Evolutionary conservation across 2,329 filamentous ascomycete genomes (phyloP).

Genomic region (Chlorencoelia australis): DNA sequence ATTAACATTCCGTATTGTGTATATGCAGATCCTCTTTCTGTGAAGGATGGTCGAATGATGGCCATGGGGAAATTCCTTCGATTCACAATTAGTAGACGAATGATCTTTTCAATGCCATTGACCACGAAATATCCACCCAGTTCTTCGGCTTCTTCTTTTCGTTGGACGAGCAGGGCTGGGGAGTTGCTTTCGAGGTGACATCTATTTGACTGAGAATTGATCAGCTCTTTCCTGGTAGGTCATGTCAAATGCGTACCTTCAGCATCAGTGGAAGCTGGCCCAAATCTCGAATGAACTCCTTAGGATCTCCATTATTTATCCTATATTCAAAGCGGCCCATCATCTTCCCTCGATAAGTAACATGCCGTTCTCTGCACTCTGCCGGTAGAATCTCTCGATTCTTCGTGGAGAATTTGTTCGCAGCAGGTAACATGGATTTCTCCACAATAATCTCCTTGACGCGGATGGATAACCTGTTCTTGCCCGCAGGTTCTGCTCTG

Average conservation of each 20-base stretch:
- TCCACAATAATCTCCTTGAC: conserved; percentile 76
- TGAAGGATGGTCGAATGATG: conserved; percentile 83
- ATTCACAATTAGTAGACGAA: conserved; percentile 83
- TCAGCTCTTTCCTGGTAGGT: conserved; percentile 16
- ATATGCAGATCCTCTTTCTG: conserved; percentile 76
- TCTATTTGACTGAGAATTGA: conserved; percentile 56
- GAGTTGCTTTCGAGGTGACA: conserved; percentile 85
- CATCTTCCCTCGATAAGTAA: conserved; percentile 80
- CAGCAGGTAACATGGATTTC: conserved; percentile 66
- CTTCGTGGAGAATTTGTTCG: conserved; percentile 70
- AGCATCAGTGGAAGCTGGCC: conserved; percentile 91
- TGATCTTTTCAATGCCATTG: conserved; percentile 94
- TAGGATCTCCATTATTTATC: conserved; percentile 78
- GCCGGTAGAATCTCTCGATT: conserved; percentile 82
- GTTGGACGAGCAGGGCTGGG: conserved; percentile 70
- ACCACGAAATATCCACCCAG: conserved; percentile 95
- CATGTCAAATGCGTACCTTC: conserved; percentile 44
- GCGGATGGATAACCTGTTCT: conserved; percentile 68
- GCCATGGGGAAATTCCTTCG: conserved; percentile 92
- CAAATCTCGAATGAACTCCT: conserved; percentile 74
- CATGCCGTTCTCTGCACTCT: conserved; percentile 90
- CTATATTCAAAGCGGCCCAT: conserved; percentile 74
- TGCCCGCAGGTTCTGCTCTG: conserved; percentile 43
- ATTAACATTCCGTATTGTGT: conserved; percentile 86
- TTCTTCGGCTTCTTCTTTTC: conserved; percentile 93